Evolutionary conservation across 257 asterid genomes (phyloP).

Genomic region (Nyctanthes arbortristis): DNA sequence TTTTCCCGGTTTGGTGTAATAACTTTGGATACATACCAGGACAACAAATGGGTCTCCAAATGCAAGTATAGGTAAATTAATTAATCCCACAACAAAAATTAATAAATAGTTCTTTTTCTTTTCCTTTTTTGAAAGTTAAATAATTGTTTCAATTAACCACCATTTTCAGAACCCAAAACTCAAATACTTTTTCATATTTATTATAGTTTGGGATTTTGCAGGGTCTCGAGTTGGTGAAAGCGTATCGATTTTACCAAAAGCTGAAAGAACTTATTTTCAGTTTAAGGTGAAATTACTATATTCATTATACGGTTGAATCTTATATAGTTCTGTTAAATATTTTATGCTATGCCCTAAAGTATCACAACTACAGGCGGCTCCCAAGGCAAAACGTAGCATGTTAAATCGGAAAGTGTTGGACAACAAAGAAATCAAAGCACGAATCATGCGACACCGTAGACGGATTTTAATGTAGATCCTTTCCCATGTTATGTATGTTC

Average conservation of each 20-base stretch:
- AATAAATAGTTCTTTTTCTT: no score
- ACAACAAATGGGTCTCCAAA: slow-evolving; percentile 7
- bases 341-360: neutral
- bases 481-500: no score
- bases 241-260: slow-evolving; percentile 35
- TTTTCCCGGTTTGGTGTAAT: neutral
- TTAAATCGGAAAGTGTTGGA: slow-evolving; percentile 45
- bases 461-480: slow-evolving; percentile 32
- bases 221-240: slow-evolving; percentile 47
- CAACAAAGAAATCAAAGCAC: slow-evolving; percentile 42
- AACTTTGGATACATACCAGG: neutral
- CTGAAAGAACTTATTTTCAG: slow-evolving; percentile 40
- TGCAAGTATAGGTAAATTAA: slow-evolving; percentile 29
- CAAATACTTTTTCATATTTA: no score
- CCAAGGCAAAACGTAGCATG: slow-evolving; percentile 41
- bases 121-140: neutral
- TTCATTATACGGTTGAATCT: neutral
- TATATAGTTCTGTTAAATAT: neutral
- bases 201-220: slow-evolving; percentile 21
- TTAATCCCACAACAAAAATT: neutral
- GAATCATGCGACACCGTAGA: slow-evolving; percentile 44
- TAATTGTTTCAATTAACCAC: neutral
- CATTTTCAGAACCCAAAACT: no score
- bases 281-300: slow-evolving; percentile 45
- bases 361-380: slow-evolving; percentile 37